phyloP scores from a whole-genome alignment of 1,284 basidiomycete genomes.

The Sanguinoderma infundibulare region DNA sequence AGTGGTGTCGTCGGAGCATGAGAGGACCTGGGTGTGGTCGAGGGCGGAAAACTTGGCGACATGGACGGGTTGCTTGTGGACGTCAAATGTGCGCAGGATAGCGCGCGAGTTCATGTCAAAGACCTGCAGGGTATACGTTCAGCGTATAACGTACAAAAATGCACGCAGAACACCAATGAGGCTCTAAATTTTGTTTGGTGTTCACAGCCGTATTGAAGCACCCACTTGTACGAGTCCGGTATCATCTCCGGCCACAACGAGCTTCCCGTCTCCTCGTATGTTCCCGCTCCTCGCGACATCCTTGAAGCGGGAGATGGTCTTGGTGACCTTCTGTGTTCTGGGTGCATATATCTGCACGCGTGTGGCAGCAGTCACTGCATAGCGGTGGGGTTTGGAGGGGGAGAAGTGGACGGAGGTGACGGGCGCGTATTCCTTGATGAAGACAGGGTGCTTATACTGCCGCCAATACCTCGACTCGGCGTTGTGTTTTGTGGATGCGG shows the following conservation, averaged over 20 bases:
- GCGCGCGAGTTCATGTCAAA: slow-evolving; percentile 97
- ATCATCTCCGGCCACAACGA: slow-evolving; percentile 95
- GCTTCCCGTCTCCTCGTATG: slow-evolving; percentile 92
- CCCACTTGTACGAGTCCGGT: slow-evolving; percentile 88
- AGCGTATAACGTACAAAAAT: slow-evolving; percentile 10
- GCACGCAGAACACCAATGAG: no score
- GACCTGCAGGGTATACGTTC: slow-evolving; percentile 51
- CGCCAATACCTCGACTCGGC: slow-evolving; percentile 82
- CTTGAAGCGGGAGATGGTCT: slow-evolving; percentile 97
- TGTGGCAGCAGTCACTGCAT: slow-evolving; percentile 94
- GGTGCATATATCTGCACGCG: slow-evolving; percentile 96
- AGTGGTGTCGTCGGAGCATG: slow-evolving; percentile 96
- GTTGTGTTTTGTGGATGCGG: slow-evolving; percentile 61
- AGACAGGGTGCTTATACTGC: slow-evolving; percentile 83
- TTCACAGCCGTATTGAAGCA: neutral
- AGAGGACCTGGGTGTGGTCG: slow-evolving; percentile 83
- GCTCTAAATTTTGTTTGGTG: neutral
- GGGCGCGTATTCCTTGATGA: slow-evolving; percentile 94
- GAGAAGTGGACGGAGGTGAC: slow-evolving; percentile 93
- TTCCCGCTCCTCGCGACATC: slow-evolving; percentile 90
- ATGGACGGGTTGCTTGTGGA: slow-evolving; percentile 95
- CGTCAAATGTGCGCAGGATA: slow-evolving; percentile 90
- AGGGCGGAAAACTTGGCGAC: slow-evolving; percentile 91
- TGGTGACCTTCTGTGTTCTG: slow-evolving; percentile 92
- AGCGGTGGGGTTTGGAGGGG: slow-evolving; percentile 84